phyloP scores from a whole-genome alignment of 495 filamentous ascomycete species.

The Neurospora sublineolata region DNA sequence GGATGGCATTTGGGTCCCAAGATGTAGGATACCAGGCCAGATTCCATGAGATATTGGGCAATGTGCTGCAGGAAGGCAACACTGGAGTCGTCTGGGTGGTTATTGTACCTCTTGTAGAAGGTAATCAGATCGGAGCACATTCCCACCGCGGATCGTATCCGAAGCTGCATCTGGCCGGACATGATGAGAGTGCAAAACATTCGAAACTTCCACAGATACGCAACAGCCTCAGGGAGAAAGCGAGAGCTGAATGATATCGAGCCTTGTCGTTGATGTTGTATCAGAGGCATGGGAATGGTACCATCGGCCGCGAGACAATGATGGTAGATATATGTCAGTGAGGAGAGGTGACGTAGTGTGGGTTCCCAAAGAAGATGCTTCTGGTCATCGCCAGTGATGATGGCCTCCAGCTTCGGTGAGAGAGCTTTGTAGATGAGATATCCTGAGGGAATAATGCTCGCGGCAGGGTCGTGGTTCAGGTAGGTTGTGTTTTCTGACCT shows the following conservation, averaged over 20 bases:
- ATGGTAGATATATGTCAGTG: slow-evolving; percentile 30
- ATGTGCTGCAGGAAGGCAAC: slow-evolving; percentile 51
- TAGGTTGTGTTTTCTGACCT: slow-evolving; percentile 7
- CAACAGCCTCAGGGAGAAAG: slow-evolving; percentile 36
- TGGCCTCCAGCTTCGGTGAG: slow-evolving; percentile 25
- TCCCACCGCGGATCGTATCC: slow-evolving; percentile 54
- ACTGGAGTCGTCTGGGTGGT: slow-evolving; percentile 28
- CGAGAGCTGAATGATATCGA: slow-evolving; percentile 18
- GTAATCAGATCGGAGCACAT: slow-evolving; percentile 64
- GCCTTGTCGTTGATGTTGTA: slow-evolving; percentile 20
- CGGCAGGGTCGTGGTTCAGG: slow-evolving; percentile 9
- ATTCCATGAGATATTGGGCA: slow-evolving; percentile 50
- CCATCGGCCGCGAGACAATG: slow-evolving; percentile 28
- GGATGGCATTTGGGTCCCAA: slow-evolving; percentile 87
- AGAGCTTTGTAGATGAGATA: slow-evolving; percentile 29
- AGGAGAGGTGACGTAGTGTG: slow-evolving; percentile 26
- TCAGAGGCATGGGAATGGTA: slow-evolving; percentile 17
- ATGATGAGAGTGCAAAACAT: slow-evolving; percentile 58
- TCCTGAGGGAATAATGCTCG: slow-evolving; percentile 20
- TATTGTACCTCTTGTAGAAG: slow-evolving; percentile 40
- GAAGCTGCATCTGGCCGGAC: slow-evolving; percentile 81
- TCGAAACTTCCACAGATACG: slow-evolving; percentile 58
- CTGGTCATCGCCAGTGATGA: slow-evolving; percentile 36
- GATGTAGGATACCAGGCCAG: slow-evolving; percentile 69
- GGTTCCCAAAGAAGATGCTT: slow-evolving; percentile 33